Evolutionary conservation across 1,284 basidiomycete genomes (phyloP).

Genomic region (Rhodotorula sp.): DNA sequence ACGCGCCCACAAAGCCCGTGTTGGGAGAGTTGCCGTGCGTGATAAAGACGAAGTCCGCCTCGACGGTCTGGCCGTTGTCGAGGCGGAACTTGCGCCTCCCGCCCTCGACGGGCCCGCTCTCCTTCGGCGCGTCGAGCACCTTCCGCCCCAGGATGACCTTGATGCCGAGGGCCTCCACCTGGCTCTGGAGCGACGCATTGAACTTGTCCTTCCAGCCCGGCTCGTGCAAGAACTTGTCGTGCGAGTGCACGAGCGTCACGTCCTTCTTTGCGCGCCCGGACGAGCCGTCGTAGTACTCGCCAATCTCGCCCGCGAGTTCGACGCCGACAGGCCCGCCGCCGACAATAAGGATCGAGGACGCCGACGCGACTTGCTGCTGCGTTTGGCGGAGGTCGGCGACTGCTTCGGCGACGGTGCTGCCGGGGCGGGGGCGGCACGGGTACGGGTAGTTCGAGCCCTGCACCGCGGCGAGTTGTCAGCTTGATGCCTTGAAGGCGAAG

Average conservation of each 20-base stretch:
- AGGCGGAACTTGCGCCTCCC: conserved; percentile 30
- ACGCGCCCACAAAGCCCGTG: conserved; percentile 47
- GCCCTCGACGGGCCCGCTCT: conserved; percentile 45
- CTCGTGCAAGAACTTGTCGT: conserved; percentile 24
- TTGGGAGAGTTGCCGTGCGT: conserved; percentile 54
- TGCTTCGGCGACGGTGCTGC: conserved; percentile 16
- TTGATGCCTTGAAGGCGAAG: background rate
- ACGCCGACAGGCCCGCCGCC: conserved; percentile 56
- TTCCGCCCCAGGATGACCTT: conserved; percentile 50
- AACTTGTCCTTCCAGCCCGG: conserved; percentile 39
- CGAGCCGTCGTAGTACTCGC: conserved; percentile 34
- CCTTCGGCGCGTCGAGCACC: conserved; percentile 43
- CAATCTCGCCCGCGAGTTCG: conserved; percentile 53
- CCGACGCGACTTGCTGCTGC: conserved; percentile 45
- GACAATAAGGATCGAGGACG: conserved; percentile 50
- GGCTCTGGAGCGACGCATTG: conserved; percentile 35
- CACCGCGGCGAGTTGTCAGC: background rate
- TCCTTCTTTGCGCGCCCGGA: conserved; percentile 24
- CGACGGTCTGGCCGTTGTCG: conserved; percentile 45
- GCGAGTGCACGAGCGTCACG: conserved; percentile 50
- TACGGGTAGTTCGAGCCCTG: conserved; percentile 37
- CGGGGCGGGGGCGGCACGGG: conserved; percentile 24
- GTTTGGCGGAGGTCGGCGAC: conserved; percentile 10
- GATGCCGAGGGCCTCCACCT: conserved; percentile 50
- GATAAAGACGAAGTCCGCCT: conserved; percentile 55